Conservation (phyloP, 306 rosid species). For the Herpetospermum pedunculosum region DNA sequence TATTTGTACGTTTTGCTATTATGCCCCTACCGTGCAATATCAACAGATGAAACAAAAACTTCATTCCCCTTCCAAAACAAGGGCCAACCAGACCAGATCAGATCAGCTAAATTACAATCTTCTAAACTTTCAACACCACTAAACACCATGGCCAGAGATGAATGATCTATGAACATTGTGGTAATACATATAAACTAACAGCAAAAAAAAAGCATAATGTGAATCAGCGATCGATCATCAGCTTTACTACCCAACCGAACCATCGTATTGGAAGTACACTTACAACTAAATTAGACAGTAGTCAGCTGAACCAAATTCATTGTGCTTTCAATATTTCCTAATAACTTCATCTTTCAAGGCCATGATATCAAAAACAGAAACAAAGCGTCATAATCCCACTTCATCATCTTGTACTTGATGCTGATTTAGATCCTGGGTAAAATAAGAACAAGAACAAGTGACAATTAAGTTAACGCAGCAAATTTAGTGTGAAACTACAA, state of each 20-base stretch:
- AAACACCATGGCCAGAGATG: neutral
- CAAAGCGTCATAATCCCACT: neutral
- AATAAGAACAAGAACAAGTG: neutral
- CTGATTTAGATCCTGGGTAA: constrained; percentile 7
- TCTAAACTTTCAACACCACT: neutral
- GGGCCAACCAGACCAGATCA: neutral
- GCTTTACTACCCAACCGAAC: neutral
- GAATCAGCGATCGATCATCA: neutral
- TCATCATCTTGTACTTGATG: neutral
- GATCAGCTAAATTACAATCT: neutral
- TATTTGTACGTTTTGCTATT: neutral
- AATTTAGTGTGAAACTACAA: neutral
- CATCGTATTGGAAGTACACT: neutral
- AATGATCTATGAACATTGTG: neutral
- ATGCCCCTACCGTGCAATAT: neutral
- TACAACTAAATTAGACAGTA: neutral
- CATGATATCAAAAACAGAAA: neutral
- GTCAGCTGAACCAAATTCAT: constrained; percentile 5
- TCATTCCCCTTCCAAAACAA: neutral
- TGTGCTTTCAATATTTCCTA: neutral
- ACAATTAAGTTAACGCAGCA: neutral
- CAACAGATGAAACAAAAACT: neutral
- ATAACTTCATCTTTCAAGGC: neutral
- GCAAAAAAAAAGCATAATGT: neutral
- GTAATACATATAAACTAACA: neutral